Conservation (phyloP, 1,284 basidiomycete species). For the Takashimella tepidaria region DNA sequence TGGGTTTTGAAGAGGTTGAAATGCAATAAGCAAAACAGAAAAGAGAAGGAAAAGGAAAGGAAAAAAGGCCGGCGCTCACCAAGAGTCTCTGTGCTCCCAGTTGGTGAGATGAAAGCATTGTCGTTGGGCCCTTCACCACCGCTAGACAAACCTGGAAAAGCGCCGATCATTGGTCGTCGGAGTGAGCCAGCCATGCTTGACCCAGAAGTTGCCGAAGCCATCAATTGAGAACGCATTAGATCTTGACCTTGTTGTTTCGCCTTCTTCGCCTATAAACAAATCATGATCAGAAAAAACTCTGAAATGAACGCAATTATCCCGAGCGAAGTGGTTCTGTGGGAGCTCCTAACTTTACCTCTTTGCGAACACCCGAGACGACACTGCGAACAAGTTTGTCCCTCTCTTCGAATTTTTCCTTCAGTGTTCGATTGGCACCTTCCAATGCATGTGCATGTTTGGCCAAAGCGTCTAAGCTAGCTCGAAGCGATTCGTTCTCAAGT, state of each 20-base stretch:
- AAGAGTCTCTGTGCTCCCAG: too few relatives aligned
- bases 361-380: conserved; percentile 35
- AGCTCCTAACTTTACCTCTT: conserved; percentile 39
- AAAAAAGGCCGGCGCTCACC: too few relatives aligned
- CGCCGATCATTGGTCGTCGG: not conserved
- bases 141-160: conserved; percentile 12
- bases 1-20: too few relatives aligned
- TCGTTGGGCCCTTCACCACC: too few relatives aligned
- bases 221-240: conserved; percentile 31
- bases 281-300: not conserved
- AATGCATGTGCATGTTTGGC: conserved; percentile 37
- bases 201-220: conserved; percentile 17
- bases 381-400: conserved; percentile 35
- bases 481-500: conserved; percentile 44
- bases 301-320: too few relatives aligned
- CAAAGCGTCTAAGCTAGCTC: conserved; percentile 41
- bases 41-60: too few relatives aligned
- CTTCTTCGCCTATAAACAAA: conserved; percentile 18
- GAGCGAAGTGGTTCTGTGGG: too few relatives aligned
- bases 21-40: too few relatives aligned
- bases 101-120: too few relatives aligned
- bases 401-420: conserved; percentile 29
- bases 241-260: conserved; percentile 32
- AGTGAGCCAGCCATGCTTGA: conserved; percentile 3
- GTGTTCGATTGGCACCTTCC: conserved; percentile 27